Evolutionary conservation across 371 early-diverging fungal species (phyloP).

Genomic region (Massospora cicadina): DNA sequence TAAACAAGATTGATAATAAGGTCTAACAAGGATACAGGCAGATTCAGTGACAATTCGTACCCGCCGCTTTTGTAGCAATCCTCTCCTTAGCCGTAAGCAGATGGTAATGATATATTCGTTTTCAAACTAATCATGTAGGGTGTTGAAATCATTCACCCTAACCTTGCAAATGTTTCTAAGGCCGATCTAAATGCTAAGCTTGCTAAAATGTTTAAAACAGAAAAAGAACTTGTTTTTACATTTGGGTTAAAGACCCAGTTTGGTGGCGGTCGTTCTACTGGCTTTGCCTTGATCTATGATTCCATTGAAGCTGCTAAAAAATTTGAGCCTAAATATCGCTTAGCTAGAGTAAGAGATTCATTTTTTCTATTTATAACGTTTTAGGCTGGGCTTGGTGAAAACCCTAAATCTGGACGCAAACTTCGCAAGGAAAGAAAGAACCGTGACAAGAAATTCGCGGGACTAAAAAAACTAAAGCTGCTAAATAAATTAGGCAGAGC

Average conservation of each 20-base stretch:
- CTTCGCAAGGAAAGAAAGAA: constrained; percentile 98
- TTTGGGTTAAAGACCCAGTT: constrained; percentile 93
- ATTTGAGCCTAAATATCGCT: constrained; percentile 96
- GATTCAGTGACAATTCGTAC: constrained; percentile 78
- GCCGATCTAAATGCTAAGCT: constrained; percentile 87
- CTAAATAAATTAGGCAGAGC: too few relatives aligned
- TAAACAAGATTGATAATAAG: neutral
- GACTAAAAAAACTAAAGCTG: constrained; percentile 85
- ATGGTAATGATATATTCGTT: constrained; percentile 34
- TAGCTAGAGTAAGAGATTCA: constrained; percentile 41
- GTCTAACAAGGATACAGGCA: neutral
- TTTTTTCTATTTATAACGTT: neutral
- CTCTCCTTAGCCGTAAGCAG: constrained; percentile 93
- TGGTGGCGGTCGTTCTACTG: constrained; percentile 97
- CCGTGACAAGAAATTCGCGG: constrained; percentile 97
- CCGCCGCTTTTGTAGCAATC: constrained; percentile 97
- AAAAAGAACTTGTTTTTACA: constrained; percentile 74
- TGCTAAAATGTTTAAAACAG: constrained; percentile 89
- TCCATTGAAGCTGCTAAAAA: constrained; percentile 85
- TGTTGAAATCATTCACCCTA: constrained; percentile 91
- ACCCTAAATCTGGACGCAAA: constrained; percentile 76
- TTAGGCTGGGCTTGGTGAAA: constrained; percentile 57
- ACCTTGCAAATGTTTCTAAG: constrained; percentile 80
- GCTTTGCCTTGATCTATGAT: constrained; percentile 96
- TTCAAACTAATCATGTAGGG: constrained; percentile 21